Evolutionary conservation across 768 basidiomycete species (phyloP).

Genomic region (Lentinula sp.): DNA sequence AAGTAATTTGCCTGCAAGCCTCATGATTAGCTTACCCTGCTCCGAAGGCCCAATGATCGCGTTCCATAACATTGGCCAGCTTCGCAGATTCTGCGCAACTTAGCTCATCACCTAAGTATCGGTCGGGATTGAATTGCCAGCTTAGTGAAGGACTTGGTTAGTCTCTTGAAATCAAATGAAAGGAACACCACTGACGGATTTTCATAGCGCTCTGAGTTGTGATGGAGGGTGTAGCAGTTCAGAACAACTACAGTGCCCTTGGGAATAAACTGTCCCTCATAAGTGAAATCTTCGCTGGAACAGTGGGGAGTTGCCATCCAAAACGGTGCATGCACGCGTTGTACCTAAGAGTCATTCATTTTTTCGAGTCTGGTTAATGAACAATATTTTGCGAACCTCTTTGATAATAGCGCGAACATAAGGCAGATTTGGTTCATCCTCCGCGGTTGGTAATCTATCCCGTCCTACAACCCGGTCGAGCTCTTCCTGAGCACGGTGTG

Average conservation of each 20-base stretch:
- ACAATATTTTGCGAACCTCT: slow-evolving; percentile 10
- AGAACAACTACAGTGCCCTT: slow-evolving; percentile 20
- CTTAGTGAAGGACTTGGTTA: slow-evolving; percentile 5
- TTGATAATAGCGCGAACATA: slow-evolving; percentile 23
- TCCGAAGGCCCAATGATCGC: slow-evolving; percentile 33
- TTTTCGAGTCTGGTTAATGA: not conserved
- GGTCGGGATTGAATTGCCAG: slow-evolving; percentile 24
- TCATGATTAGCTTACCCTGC: slow-evolving; percentile 19
- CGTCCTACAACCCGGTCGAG: slow-evolving; percentile 26
- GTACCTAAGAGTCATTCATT: slow-evolving; percentile 8
- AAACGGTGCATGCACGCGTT: slow-evolving; percentile 17
- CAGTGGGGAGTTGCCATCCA: slow-evolving; percentile 22
- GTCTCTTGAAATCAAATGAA: not conserved
- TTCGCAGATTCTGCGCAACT: slow-evolving; percentile 25
- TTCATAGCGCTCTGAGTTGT: slow-evolving; percentile 21
- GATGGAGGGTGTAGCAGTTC: slow-evolving; percentile 20
- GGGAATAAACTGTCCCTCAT: slow-evolving; percentile 24
- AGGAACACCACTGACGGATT: slow-evolving; percentile 18
- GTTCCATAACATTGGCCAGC: slow-evolving; percentile 18
- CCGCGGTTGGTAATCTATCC: slow-evolving; percentile 18
- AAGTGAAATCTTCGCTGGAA: slow-evolving; percentile 22
- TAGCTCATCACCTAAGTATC: slow-evolving; percentile 23
- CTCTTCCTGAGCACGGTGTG: slow-evolving; percentile 25
- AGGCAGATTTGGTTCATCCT: slow-evolving; percentile 17
- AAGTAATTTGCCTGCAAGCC: not conserved